Conservation (phyloP, 1,284 basidiomycete species). For the Leucocoprinus gongylophorus region DNA sequence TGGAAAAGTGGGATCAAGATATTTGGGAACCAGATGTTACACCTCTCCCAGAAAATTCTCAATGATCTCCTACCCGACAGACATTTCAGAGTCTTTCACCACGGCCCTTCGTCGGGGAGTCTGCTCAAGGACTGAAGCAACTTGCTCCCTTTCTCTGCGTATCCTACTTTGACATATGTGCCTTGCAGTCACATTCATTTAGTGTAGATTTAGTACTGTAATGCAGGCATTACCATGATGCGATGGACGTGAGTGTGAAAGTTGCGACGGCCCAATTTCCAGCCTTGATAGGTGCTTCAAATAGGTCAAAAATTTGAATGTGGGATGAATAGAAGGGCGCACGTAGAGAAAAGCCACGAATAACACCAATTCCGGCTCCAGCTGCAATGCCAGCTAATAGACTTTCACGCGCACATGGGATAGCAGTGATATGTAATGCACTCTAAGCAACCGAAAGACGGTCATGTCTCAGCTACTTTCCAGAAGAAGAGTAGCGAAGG, state of each 20-base stretch:
- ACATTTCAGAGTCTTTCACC: conserved; percentile 36
- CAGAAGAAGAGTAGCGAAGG: neutral
- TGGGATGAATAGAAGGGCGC: conserved; percentile 15
- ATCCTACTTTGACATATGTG: conserved; percentile 54
- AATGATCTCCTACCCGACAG: neutral
- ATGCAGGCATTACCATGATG: conserved; percentile 32
- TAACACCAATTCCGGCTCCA: conserved; percentile 46
- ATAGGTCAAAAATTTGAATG: neutral
- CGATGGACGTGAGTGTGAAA: conserved; percentile 35
- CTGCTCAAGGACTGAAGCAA: conserved; percentile 53
- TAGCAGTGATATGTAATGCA: conserved; percentile 37
- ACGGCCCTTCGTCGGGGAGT: conserved; percentile 44
- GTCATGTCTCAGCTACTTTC: neutral
- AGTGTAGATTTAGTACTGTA: neutral
- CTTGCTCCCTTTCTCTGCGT: conserved; percentile 45
- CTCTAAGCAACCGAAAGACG: conserved; percentile 22
- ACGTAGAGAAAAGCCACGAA: conserved; percentile 40
- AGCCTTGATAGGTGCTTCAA: conserved; percentile 36
- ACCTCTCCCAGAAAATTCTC: neutral
- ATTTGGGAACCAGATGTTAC: conserved; percentile 41
- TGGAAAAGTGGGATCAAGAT: conserved; percentile 68
- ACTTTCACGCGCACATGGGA: conserved; percentile 60
- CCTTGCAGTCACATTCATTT: conserved; percentile 32
- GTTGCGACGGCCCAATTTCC: conserved; percentile 43
- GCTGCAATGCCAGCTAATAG: conserved; percentile 40